Evolutionary conservation across 768 basidiomycete genomes (phyloP).

Genomic region (Russula brevipes): DNA sequence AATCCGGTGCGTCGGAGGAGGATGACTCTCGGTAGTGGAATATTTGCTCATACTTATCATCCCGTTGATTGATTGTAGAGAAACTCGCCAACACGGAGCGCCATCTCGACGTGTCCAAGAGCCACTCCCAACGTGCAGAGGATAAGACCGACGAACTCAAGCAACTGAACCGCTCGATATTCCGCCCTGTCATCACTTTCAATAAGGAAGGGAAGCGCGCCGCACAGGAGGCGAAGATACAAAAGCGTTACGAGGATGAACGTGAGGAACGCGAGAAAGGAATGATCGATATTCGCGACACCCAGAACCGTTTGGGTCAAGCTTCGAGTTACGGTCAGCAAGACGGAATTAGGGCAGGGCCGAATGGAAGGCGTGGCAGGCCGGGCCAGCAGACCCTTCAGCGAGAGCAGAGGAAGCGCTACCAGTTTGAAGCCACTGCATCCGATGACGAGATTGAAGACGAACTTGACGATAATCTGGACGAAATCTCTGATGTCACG

Average conservation of each 20-base stretch:
- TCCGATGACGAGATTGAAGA: slow-evolving; percentile 95
- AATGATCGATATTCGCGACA: slow-evolving; percentile 80
- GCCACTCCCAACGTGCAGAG: slow-evolving; percentile 79
- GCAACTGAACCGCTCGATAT: slow-evolving; percentile 91
- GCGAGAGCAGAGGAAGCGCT: slow-evolving; percentile 73
- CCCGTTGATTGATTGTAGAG: slow-evolving; percentile 40
- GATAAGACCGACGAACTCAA: slow-evolving; percentile 93
- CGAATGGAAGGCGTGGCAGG: slow-evolving; percentile 39
- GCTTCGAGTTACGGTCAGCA: slow-evolving; percentile 58
- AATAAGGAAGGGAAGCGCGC: slow-evolving; percentile 91
- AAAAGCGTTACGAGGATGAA: slow-evolving; percentile 84
- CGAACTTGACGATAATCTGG: slow-evolving; percentile 86
- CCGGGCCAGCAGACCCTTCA: slow-evolving; percentile 50
- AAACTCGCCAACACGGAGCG: slow-evolving; percentile 91
- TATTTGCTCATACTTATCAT: slow-evolving; percentile 1
- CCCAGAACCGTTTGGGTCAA: slow-evolving; percentile 77
- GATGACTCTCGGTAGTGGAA: neutral
- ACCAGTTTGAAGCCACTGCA: slow-evolving; percentile 85
- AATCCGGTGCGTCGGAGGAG: slow-evolving; percentile 69
- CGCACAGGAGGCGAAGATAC: slow-evolving; percentile 79
- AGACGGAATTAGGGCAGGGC: slow-evolving; percentile 40
- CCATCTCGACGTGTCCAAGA: slow-evolving; percentile 88
- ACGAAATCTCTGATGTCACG: slow-evolving; percentile 75
- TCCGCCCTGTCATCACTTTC: slow-evolving; percentile 85
- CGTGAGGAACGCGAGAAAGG: slow-evolving; percentile 76